These are phyloP conservation scores for Heterobasidion occidentale DNA, from an alignment of 1,284 basidiomycete species.

Conservation along the genomic window DNA sequence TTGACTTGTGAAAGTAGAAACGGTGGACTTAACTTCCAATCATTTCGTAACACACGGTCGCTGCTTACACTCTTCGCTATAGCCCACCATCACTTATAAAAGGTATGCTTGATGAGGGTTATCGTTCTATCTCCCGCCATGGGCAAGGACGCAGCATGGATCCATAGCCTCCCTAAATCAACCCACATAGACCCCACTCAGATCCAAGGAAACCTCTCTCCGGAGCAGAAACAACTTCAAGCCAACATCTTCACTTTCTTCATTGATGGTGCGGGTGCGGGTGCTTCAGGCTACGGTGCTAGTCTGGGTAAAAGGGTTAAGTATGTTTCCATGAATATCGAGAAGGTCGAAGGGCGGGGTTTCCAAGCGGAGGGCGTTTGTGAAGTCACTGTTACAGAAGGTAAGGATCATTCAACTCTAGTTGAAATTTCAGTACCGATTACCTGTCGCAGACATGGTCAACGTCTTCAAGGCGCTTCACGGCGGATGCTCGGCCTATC, in stretches of 20 bases:
- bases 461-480: not conserved
- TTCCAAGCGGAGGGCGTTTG: slow-evolving; percentile 24
- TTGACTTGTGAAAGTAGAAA: no score
- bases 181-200: not conserved
- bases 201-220: not conserved
- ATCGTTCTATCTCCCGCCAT: not conserved
- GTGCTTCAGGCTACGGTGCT: not conserved
- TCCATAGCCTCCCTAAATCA: not conserved
- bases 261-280: not conserved
- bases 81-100: no score
- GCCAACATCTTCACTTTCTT: not conserved
- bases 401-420: slow-evolving; percentile 16
- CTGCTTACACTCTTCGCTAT: no score
- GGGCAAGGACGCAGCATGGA: not conserved
- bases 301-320: not conserved
- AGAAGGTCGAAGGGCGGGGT: slow-evolving; percentile 22
- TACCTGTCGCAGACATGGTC: not conserved
- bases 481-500: not conserved
- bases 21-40: no score
- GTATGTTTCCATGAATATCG: not conserved
- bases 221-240: not conserved
- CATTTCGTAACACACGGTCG: no score
- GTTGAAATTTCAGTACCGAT: not conserved
- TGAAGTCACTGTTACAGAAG: slow-evolving; percentile 30
- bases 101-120: no score